Evolutionary conservation across 1,284 basidiomycete genomes (phyloP), one percentile per base, ranked within the genome.

Genomic region (Coriolopsis trogii): DNA sequence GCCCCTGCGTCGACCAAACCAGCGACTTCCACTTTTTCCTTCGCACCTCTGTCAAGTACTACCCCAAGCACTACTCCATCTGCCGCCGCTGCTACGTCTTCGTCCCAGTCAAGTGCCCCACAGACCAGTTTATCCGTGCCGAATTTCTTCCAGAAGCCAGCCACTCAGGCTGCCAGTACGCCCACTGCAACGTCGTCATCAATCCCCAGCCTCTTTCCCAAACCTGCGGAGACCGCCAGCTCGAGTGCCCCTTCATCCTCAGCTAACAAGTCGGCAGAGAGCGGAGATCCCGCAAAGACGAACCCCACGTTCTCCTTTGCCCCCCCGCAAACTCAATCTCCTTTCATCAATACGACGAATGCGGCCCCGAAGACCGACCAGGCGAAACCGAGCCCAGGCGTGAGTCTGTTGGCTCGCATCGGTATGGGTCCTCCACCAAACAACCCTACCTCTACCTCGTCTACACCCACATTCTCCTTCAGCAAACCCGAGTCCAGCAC

Each of bases 161-260:
- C 58, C 0, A 44, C 42, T 23, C 44, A 51, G 4, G 21, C 50
- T 4, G 24, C 52, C 4, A 15, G 46, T 12, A 29, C 51, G 3
- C 18, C 57, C 4, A 20, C 46, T 4, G 15, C 34, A 3, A 36
- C 36, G 12, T 28, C 50, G 57, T 28, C 64, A 23, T 34, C 49
- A 16, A 48, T 61, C 29, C 60, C 65, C 16, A 65, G 60, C 47
- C 63, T 66, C 49, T 66, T 70, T 18, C 49, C 36, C 23, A 56
- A 59, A 20, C 41, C 52, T 20, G 37, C 48, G 20, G 31, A 50
- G 37, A 4, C 49, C 23, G 33, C 53, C 7, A 34, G 40, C 29
- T 41, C 46, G 16, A 46, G 41, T 36, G 42, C 54, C 21, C 34
- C 49, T 5, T 9, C 46, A 4, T 18, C 30, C 4, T 1, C 44